Base-by-base conservation (phyloP, 305 asterid genomes). In the Nicotiana rustica region DNA sequence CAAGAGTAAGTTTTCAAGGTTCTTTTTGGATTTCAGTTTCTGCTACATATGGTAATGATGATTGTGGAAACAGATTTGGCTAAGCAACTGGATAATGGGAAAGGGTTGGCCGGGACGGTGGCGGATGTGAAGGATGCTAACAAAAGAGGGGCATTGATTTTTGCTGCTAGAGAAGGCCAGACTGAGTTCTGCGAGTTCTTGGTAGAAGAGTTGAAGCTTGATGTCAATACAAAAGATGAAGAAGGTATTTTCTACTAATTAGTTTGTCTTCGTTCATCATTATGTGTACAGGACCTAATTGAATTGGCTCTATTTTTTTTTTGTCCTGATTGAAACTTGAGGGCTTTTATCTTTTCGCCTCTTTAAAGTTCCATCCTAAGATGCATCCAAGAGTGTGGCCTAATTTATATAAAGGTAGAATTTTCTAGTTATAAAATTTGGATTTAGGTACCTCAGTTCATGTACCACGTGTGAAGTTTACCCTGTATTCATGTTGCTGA, bases 141-240 rank as follows among this genome's bases (percentile, higher is more conserved):
- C 84, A 91, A 94, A 88, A 89, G 99, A 91, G 98, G 98, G 86
- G 97, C 99, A 57, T 90, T 96, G 85, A 97, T 92, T 81, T 96
- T 96, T 89, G 98, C 99, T 35, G 97, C 99, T 25, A 91, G 97
- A 82, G 99, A 96, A 81, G 99, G 98, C 44, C 92, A 94, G 90
- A 88, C 84, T 77, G 98, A 93, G 84, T 91, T 92, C 70, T 96
- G 99, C 93, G 91, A 87, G 87, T 96, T 91, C 89, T 88, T 96
- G 91, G 81, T 96, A 13, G 97, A 96, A 84, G 99, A 96, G 56
- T 86, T 93, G 95, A 91, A 91, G 87, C 78, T 94, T 84, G 98
- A 93, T 89, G 93, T 93, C 21, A 88, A 96, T 82, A 85, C 83
- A 52, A 89, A 90, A 88, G 99, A 96, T 77, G 99, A 93, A 78